Evolutionary conservation across 2,329 filamentous ascomycete genomes (phyloP).

Genomic region (Trichoderma asperellum): DNA sequence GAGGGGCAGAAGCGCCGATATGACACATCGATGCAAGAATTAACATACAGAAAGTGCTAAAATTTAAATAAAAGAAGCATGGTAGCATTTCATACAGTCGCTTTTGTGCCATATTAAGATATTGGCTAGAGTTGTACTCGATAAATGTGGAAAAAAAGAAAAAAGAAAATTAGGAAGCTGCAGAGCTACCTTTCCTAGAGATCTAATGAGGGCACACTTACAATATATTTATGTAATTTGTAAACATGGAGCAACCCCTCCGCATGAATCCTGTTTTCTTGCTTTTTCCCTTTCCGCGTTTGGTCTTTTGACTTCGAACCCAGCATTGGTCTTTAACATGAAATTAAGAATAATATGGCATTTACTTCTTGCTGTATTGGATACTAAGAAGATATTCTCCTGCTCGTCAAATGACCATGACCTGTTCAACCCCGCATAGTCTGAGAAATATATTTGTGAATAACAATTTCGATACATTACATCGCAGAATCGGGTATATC

Average conservation of each 20-base stretch:
- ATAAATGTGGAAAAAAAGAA: not conserved
- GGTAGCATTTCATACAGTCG: not conserved
- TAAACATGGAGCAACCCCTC: not conserved
- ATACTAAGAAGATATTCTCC: not conserved
- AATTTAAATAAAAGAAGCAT: not conserved
- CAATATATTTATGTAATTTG: not conserved
- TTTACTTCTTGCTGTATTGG: not conserved
- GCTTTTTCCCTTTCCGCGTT: not conserved
- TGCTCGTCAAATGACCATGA: not conserved
- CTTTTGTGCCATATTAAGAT: not conserved
- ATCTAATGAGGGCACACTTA: not conserved
- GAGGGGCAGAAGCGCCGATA: not conserved
- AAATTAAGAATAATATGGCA: not conserved
- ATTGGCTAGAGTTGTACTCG: not conserved
- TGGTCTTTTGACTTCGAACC: not conserved
- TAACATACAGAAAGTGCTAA: not conserved
- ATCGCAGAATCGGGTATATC: not conserved
- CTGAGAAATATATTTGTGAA: not conserved
- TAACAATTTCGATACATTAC: not conserved
- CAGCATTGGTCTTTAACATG: not conserved
- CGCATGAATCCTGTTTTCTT: not conserved
- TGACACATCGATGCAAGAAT: not conserved
- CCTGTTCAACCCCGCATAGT: not conserved
- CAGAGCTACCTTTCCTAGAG: not conserved
- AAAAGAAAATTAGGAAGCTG: not conserved